A percentile compares a stretch with the other conserved stretches of the same genome.
These are phyloP conservation scores for Abrus pulchellus DNA, from an alignment of 306 rosid species.

Conservation along the genomic window DNA sequence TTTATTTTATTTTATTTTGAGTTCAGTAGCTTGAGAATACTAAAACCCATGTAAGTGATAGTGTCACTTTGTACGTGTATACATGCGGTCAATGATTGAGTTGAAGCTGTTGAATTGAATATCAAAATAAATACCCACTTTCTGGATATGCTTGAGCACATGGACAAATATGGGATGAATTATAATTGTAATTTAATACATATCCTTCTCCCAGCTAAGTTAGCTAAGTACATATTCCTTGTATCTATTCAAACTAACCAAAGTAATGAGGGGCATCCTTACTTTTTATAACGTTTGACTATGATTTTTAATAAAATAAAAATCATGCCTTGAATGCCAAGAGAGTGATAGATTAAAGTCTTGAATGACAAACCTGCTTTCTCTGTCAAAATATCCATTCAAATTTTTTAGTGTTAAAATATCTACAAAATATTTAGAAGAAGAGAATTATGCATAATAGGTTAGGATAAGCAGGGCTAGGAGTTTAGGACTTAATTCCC, in stretches of 20 bases:
- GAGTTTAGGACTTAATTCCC: conserved; percentile 2
- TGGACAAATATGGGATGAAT: not conserved
- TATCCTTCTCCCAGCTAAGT: not conserved
- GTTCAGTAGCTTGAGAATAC: not conserved
- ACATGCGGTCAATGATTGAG: not conserved
- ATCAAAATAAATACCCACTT: conserved; percentile 2
- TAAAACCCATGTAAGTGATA: conserved; percentile 16
- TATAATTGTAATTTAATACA: not conserved
- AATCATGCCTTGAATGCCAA: not conserved
- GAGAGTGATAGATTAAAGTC: not conserved
- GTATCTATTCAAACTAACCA: not conserved
- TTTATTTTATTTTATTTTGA: not conserved
- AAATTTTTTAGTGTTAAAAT: not conserved
- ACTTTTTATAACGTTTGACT: not conserved
- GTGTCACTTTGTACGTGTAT: not conserved
- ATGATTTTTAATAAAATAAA: not conserved
- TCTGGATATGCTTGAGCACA: not conserved
- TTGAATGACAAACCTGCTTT: not conserved
- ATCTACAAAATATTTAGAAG: conserved; percentile 14
- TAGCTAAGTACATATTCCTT: not conserved
- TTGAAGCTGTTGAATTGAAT: not conserved
- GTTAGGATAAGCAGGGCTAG: not conserved
- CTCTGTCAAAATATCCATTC: conserved; percentile 20
- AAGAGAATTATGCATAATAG: not conserved
- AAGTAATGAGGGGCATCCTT: not conserved